Percentiles rank a stretch among this genome's conserved stretches.
Conservation (phyloP, 1,139 yeast genomes). For the Sugiyamaella pinicola region DNA sequence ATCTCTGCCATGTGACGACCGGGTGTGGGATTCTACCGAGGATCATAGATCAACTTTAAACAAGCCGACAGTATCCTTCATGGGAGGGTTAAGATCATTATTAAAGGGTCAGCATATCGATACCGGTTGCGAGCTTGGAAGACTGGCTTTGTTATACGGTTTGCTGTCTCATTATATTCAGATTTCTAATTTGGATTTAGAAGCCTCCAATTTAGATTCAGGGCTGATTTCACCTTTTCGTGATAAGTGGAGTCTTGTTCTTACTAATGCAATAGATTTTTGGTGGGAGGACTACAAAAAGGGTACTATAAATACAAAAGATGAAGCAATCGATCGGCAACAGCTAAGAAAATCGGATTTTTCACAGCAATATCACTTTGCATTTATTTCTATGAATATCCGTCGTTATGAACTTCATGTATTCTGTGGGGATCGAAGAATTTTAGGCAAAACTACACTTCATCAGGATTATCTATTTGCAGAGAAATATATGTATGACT, state of each 20-base stretch:
- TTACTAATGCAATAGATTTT: constrained; percentile 19
- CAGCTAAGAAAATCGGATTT: constrained; percentile 8
- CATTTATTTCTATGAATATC: constrained; percentile 11
- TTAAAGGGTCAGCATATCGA: constrained; percentile 20
- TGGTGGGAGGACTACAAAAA: constrained; percentile 22
- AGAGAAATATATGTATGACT: constrained; percentile 35
- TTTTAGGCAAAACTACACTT: constrained; percentile 74
- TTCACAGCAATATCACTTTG: constrained; percentile 11
- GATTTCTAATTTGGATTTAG: constrained; percentile 24
- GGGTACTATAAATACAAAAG: constrained; percentile 14
- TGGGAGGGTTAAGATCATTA: constrained; percentile 12
- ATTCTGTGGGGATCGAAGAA: constrained; percentile 75
- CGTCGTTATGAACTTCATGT: constrained; percentile 71
- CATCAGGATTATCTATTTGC: constrained; percentile 54
- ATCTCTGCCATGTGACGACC: constrained; percentile 77
- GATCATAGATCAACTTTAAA: constrained; percentile 14
- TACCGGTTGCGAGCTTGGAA: constrained; percentile 23
- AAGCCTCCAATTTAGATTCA: constrained; percentile 23
- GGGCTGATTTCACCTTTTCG: constrained; percentile 22
- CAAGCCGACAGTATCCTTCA: constrained; percentile 17
- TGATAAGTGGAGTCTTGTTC: constrained; percentile 20
- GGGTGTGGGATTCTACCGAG: constrained; percentile 61
- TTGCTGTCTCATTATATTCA: constrained; percentile 25
- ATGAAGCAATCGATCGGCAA: not conserved
- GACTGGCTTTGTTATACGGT: constrained; percentile 27